Conservation (phyloP, 164 flowering plant genomes). For the Pachysandra terminalis region DNA sequence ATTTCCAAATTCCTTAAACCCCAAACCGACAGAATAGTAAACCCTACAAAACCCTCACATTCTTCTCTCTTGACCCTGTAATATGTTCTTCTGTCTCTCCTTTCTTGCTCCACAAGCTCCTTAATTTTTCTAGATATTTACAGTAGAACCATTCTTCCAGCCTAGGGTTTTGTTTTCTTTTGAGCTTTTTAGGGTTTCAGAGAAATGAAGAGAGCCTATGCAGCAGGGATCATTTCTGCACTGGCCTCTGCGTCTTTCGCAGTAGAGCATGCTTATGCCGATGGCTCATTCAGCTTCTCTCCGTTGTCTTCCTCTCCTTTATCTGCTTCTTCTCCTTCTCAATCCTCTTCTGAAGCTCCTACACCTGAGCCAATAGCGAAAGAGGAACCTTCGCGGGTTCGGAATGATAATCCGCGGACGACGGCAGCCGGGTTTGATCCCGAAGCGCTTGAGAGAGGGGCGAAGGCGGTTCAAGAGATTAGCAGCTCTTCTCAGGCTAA, state of each 20-base stretch:
- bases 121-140: neutral
- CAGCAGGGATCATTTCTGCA: slow-evolving; percentile 57
- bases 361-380: slow-evolving; percentile 11
- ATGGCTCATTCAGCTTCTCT: slow-evolving; percentile 55
- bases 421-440: slow-evolving; percentile 89
- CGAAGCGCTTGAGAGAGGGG: slow-evolving; percentile 80
- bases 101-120: slow-evolving; percentile 14
- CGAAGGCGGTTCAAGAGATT: slow-evolving; percentile 50
- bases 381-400: slow-evolving; percentile 28
- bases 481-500: slow-evolving; percentile 41
- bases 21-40: neutral
- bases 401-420: slow-evolving; percentile 82
- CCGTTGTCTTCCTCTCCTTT: slow-evolving; percentile 35
- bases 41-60: slow-evolving; percentile 26
- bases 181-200: slow-evolving; percentile 2
- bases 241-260: slow-evolving; percentile 48
- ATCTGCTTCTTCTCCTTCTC: slow-evolving; percentile 23
- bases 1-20: too few relatives aligned
- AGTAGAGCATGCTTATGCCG: slow-evolving; percentile 48
- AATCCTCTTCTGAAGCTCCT: slow-evolving; percentile 7
- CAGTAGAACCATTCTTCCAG: neutral
- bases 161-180: neutral
- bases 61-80: neutral
- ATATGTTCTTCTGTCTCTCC: neutral
- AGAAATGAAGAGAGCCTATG: slow-evolving; percentile 41